These are phyloP conservation scores for Fremontodendron californicum DNA, from an alignment of 345 rosid genomes.

Conservation along the genomic window DNA sequence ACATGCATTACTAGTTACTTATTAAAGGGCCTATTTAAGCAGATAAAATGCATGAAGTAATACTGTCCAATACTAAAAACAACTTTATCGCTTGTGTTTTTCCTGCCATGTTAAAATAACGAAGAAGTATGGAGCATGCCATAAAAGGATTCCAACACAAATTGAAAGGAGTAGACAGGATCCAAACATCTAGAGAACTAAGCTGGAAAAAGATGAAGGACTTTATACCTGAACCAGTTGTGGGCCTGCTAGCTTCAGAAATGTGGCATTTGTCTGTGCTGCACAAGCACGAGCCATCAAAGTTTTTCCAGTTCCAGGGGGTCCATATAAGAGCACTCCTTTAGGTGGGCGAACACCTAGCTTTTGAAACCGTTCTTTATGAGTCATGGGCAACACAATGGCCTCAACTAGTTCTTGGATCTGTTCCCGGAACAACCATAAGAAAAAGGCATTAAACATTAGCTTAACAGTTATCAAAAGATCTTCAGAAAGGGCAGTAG, in stretches of 20 bases:
- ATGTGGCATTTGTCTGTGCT: slow-evolving; percentile 99
- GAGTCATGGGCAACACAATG: slow-evolving; percentile 98
- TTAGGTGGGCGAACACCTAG: slow-evolving; percentile 97
- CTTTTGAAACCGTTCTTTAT: slow-evolving; percentile 87
- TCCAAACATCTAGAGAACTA: not conserved
- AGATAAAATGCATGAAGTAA: not conserved
- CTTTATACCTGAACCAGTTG: slow-evolving; percentile 86
- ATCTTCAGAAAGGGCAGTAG: not conserved
- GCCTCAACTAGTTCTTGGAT: slow-evolving; percentile 99
- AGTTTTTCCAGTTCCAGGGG: slow-evolving; percentile 99
- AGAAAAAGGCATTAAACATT: not conserved
- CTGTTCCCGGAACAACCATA: slow-evolving; percentile 33
- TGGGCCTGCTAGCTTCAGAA: slow-evolving; percentile 94
- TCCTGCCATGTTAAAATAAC: not conserved
- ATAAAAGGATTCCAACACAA: not conserved
- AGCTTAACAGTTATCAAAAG: not conserved
- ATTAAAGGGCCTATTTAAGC: not conserved
- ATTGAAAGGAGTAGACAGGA: not conserved
- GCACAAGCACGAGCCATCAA: slow-evolving; percentile 99
- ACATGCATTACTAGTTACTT: slow-evolving; percentile 17
- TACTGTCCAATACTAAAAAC: not conserved
- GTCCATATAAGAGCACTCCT: slow-evolving; percentile 96
- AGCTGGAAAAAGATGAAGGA: not conserved
- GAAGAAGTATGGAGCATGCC: not conserved
- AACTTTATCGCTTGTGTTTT: not conserved